These are phyloP conservation scores for Climacium dendroides DNA, from an alignment of 225 moss, liverwort and hornwort species.

Conservation along the genomic window DNA sequence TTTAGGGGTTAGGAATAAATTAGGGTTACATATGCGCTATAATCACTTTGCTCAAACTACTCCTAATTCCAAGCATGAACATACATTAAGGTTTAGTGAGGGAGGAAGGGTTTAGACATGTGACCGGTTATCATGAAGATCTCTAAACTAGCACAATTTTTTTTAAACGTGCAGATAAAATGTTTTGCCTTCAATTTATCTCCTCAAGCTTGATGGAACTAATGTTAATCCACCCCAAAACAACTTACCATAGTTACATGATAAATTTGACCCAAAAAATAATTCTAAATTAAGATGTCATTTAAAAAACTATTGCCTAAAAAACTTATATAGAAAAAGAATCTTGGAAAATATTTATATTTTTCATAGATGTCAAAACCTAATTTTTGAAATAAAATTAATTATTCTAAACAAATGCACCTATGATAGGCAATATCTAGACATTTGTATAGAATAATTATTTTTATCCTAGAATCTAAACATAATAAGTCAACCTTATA, in stretches of 20 bases:
- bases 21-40: background rate
- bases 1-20: background rate
- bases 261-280: background rate
- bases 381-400: background rate
- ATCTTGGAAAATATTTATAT: background rate
- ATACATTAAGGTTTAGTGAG: background rate
- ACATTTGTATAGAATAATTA: no score
- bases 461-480: no score
- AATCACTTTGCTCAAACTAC: background rate
- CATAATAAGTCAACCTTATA: no score
- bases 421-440: no score
- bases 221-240: no score
- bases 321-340: background rate
- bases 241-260: fast-evolving
- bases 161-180: fast-evolving
- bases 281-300: background rate
- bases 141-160: background rate
- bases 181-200: no score
- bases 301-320: background rate
- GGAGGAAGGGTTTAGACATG: fast-evolving
- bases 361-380: background rate
- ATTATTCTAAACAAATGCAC: background rate
- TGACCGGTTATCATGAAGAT: fast-evolving
- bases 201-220: background rate
- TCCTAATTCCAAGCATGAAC: background rate